Percentiles rank a stretch among this genome's conserved stretches.
These are phyloP conservation scores for Trametes coccinea DNA, from an alignment of 768 basidiomycete species.

Conservation along the genomic window DNA sequence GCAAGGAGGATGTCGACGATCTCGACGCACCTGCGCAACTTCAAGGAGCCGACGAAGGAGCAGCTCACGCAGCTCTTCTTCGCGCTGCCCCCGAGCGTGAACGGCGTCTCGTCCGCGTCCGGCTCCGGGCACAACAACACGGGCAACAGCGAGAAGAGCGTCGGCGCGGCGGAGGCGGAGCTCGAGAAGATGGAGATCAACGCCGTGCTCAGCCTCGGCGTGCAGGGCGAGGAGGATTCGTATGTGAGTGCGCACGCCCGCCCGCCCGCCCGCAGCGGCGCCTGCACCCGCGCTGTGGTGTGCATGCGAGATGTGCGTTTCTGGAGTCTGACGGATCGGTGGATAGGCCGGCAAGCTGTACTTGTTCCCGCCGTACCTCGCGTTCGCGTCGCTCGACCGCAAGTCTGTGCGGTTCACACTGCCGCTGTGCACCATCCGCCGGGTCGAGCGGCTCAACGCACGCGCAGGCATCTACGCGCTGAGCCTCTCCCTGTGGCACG, in stretches of 20 bases:
- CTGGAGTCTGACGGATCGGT: background rate
- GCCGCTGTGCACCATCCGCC: slow-evolving; percentile 87
- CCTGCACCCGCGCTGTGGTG: background rate
- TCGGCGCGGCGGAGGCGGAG: slow-evolving; percentile 36
- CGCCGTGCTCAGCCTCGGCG: slow-evolving; percentile 79
- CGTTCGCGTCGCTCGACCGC: slow-evolving; percentile 87
- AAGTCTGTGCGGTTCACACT: slow-evolving; percentile 91
- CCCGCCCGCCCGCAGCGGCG: background rate
- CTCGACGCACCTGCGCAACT: slow-evolving; percentile 84
- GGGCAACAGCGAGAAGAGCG: slow-evolving; percentile 22
- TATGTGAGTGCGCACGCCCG: slow-evolving; percentile 62
- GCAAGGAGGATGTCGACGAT: slow-evolving; percentile 66
- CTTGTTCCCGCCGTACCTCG: slow-evolving; percentile 85
- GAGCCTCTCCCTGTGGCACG: slow-evolving; percentile 91
- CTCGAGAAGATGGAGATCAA: slow-evolving; percentile 83
- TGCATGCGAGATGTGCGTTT: background rate
- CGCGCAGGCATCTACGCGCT: slow-evolving; percentile 96
- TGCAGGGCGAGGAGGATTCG: slow-evolving; percentile 83
- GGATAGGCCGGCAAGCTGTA: slow-evolving; percentile 85
- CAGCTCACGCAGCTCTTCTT: slow-evolving; percentile 85
- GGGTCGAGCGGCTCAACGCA: slow-evolving; percentile 92
- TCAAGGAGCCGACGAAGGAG: slow-evolving; percentile 91
- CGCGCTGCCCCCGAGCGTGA: slow-evolving; percentile 60
- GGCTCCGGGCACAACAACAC: background rate
- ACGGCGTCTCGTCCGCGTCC: slow-evolving; percentile 17